Base-by-base conservation (phyloP, 78 protist genomes). In the Cavenderia fasciculata region DNA sequence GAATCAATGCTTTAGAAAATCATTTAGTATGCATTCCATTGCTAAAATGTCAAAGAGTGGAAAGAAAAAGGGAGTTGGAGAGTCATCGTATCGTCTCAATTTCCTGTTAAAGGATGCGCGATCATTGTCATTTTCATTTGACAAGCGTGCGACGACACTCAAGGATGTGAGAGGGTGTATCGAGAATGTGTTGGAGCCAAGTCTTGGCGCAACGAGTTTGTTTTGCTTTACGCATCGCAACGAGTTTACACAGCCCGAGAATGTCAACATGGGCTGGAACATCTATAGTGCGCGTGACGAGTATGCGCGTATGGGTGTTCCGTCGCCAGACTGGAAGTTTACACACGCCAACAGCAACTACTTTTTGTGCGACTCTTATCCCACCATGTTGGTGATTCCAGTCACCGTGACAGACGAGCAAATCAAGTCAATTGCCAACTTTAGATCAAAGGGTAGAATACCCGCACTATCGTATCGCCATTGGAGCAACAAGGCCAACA, bases 401-500 rank as follows among this genome's bases (percentile, higher is more conserved):
- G 59, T 59, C 4, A 25, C 77, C 0, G 46, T 87, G 1, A 40
- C 92, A 0, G 95, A 94, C 27, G 92, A 75, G 12, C 87, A 78
- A 2, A 19, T 94, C 14, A 59, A 59, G 56, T 23, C 52, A 11
- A 88, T 63, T 40, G 88, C 95, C 16, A 23, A 51, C 29, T 94
- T 87, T 46, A 74, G 97, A 23, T 57, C 89, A 19, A 92, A 94
- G 52, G 95, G 94, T 21, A 93, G 97, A 44, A 63, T 94, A 49
- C 97, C 97, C 16, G 94, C 75, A 12, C 84, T 95, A 4, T 70
- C 96, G 33, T 95, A 82, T 40, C 31, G 84, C 4, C 92, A 90
- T 66, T 75, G 86, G 86, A 29, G 59, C 43, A 92, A 86, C 44
- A 76, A 86, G 65, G 70, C 94, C 4, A 47, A 95, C 14, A 59